A percentile compares a stretch with the other conserved stretches of the same genome.
Evolutionary conservation across 164 flowering plant species (phyloP).

Genomic region (Sextonia rubra): DNA sequence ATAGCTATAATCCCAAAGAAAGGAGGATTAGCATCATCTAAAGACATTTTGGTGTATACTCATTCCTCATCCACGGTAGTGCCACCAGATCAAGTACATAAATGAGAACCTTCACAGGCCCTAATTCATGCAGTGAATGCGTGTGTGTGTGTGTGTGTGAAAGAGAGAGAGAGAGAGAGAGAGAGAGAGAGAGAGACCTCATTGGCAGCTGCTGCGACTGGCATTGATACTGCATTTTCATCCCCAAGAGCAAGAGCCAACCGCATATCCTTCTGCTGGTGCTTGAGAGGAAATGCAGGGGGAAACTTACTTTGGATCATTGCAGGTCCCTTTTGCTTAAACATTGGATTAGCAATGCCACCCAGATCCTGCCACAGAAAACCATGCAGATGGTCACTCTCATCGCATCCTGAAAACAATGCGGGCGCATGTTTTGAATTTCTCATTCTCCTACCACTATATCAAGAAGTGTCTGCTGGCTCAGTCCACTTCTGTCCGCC

Average conservation of each 20-base stretch:
- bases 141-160: not conserved
- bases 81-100: not conserved
- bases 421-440: not conserved
- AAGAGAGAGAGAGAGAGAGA: not conserved
- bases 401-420: too few species aligned
- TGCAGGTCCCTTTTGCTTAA: constrained; percentile 77
- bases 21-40: too few species aligned
- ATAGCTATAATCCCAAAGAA: not conserved
- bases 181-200: constrained; percentile 53
- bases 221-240: constrained; percentile 89
- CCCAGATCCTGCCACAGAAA: constrained; percentile 65
- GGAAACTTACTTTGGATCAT: constrained; percentile 62
- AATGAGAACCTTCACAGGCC: too few species aligned
- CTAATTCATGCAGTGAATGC: not conserved
- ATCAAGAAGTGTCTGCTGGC: constrained; percentile 69
- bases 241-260: constrained; percentile 97
- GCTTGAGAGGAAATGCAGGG: constrained; percentile 93
- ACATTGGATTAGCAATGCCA: constrained; percentile 81
- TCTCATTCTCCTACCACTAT: constrained; percentile 49
- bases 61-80: not conserved
- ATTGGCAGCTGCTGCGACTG: constrained; percentile 92
- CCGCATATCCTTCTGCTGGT: constrained; percentile 98
- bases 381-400: constrained; percentile 1
- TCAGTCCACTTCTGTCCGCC: constrained; percentile 72
- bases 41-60: too few species aligned